Evolutionary conservation across 2,329 filamentous ascomycete genomes (phyloP), one percentile per base, ranked within the genome.

Genomic region (Colletotrichum truncatum): DNA sequence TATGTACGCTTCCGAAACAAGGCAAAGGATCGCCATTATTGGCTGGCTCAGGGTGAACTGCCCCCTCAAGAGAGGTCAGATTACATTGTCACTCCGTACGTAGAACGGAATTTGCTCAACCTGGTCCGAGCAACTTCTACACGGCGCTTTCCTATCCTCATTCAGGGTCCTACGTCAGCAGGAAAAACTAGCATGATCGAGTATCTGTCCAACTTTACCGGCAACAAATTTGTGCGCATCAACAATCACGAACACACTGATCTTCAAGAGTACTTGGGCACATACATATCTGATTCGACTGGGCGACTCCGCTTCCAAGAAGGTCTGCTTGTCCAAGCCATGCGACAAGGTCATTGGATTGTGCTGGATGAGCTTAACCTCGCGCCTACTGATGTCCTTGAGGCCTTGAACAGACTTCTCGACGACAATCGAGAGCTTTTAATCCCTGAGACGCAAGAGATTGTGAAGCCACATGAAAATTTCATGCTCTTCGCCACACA

Each of bases 101-200:
- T 99, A 21, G 93, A 97, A 78, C 90, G 93, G 54, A 99, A 99
- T 70, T 85, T 99, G 69, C 88, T 98, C 70, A 99, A 99, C 72
- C 81, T 99, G 26, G 95, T 98, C 10, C 88, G 97, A 73, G 97
- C 96, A 3, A 94, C 94, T 14, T 98, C 95, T 1, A 99, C 95
- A 4, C 84, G 94, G 34, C 89, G 92, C 51, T 99, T 97, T 75
- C 97, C 96, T 1, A 93, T 99, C 51, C 84, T 99, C 9, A 92
- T 99, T 18, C 96, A 99, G 77, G 96, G 96, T 4, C 96, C 97
- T 11, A 99, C 96, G 0, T 99, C 97, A 5, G 93, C 95, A 11
- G 96, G 96, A 69, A 99, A 99, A 79, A 99, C 96, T 0, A 98
- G 95, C 78, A 99, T 99, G 96, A 97, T 99, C 41, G 95, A 98